A percentile compares a stretch with the other conserved stretches of the same genome.
These are phyloP conservation scores for Fusarium luffae DNA, from an alignment of 2,329 filamentous ascomycete genomes.

Conservation along the genomic window DNA sequence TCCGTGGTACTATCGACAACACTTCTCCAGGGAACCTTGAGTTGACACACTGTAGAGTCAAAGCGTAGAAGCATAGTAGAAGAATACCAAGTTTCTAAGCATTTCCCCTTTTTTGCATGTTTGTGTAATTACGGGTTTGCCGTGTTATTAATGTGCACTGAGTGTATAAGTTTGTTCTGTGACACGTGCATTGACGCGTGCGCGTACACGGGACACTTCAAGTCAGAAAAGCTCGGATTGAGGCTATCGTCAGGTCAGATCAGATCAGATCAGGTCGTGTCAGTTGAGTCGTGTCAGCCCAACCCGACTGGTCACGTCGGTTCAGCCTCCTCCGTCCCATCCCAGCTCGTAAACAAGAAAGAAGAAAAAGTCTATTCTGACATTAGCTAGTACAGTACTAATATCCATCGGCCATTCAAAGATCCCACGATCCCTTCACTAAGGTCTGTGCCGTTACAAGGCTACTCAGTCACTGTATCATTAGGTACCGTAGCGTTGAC, in stretches of 20 bases:
- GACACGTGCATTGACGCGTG: conserved; percentile 15
- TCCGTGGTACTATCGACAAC: background rate
- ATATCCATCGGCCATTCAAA: background rate
- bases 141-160: conserved; percentile 5
- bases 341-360: background rate
- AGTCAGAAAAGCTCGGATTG: conserved; percentile 4
- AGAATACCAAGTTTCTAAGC: conserved; percentile 12
- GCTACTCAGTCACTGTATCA: conserved; percentile 1
- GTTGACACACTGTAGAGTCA: background rate
- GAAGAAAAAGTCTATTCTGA: background rate
- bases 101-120: conserved; percentile 4
- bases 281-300: background rate
- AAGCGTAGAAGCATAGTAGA: conserved; percentile 18
- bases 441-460: conserved; percentile 17
- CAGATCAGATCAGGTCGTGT: conserved; percentile 3
- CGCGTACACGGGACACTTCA: background rate
- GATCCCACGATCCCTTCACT: background rate
- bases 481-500: background rate
- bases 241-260: conserved; percentile 36
- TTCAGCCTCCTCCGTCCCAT: background rate
- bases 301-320: background rate
- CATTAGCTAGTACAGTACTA: background rate
- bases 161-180: conserved; percentile 8
- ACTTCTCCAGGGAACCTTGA: background rate
- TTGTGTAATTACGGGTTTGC: conserved; percentile 24